These are phyloP conservation scores for Teunomyces kruisii DNA, from an alignment of 805 yeast genomes.

Conservation along the genomic window DNA sequence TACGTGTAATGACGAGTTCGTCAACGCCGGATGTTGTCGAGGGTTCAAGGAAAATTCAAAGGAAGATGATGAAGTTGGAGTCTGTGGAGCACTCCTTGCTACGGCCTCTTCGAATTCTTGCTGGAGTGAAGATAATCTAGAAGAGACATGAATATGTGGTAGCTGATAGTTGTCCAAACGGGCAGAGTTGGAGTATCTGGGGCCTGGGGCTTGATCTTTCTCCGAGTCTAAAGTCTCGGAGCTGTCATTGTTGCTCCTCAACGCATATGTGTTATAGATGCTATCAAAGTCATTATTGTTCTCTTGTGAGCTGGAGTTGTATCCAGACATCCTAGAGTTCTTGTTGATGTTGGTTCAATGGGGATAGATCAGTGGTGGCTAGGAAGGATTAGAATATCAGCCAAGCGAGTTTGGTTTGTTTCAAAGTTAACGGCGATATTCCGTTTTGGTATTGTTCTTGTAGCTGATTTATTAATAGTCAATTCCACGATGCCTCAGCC, in stretches of 20 bases:
- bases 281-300: slow-evolving; percentile 21
- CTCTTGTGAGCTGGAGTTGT: not conserved
- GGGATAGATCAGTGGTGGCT: not conserved
- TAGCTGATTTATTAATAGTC: not conserved
- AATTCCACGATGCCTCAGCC: not conserved
- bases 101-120: slow-evolving; percentile 9
- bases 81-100: slow-evolving; percentile 25
- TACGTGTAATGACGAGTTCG: slow-evolving; percentile 38
- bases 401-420: not conserved
- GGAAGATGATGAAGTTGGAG: slow-evolving; percentile 28
- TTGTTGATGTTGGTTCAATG: not conserved
- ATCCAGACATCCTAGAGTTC: not conserved
- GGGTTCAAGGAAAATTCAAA: slow-evolving; percentile 29
- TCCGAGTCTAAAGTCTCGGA: slow-evolving; percentile 30
- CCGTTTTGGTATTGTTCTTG: not conserved
- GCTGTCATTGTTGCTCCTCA: slow-evolving; percentile 12
- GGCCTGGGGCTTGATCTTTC: slow-evolving; percentile 14
- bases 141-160: slow-evolving; percentile 20
- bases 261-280: slow-evolving; percentile 21
- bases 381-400: not conserved
- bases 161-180: slow-evolving; percentile 4
- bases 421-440: not conserved
- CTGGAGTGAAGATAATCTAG: slow-evolving; percentile 22
- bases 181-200: slow-evolving; percentile 1
- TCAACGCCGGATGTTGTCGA: slow-evolving; percentile 21